These are phyloP conservation scores for Eudorina sp. DNA, from an alignment of 139 green algal species.

Conservation along the genomic window DNA sequence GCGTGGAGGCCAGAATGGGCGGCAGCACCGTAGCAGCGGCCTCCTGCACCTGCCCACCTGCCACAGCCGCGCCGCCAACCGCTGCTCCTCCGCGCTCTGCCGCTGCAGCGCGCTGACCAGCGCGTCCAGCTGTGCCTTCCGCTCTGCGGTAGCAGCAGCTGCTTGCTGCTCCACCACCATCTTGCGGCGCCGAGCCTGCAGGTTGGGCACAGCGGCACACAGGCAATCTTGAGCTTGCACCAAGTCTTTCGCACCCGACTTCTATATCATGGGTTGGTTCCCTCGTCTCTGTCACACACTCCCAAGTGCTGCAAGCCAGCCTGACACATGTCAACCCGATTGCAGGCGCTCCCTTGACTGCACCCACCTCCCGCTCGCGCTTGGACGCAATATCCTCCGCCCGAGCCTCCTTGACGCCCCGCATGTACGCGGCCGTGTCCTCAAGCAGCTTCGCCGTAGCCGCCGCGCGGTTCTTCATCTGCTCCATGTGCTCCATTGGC, in stretches of 20 bases:
- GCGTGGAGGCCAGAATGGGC: neutral
- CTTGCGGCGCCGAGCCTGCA: slow-evolving; percentile 54
- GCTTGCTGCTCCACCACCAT: slow-evolving; percentile 73
- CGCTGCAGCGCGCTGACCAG: slow-evolving; percentile 68
- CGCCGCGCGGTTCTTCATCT: slow-evolving; percentile 60
- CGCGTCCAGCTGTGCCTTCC: slow-evolving; percentile 55
- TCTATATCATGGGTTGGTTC: too few relatives aligned
- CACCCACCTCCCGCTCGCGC: slow-evolving; percentile 75
- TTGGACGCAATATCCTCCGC: slow-evolving; percentile 71
- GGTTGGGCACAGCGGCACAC: too few relatives aligned
- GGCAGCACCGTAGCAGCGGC: neutral
- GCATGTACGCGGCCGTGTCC: slow-evolving; percentile 66
- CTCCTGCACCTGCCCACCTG: slow-evolving; percentile 52
- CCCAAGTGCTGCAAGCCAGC: too few relatives aligned
- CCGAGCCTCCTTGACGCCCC: slow-evolving; percentile 63
- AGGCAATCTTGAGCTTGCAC: too few relatives aligned
- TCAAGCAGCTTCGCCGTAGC: slow-evolving; percentile 62
- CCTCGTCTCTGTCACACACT: too few relatives aligned
- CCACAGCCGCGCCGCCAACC: slow-evolving; percentile 67
- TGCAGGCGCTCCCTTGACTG: too few relatives aligned
- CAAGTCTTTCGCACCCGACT: too few relatives aligned
- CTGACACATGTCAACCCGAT: too few relatives aligned
- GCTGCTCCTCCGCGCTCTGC: slow-evolving; percentile 70
- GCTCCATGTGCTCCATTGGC: slow-evolving; percentile 68
- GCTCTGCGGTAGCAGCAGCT: slow-evolving; percentile 55